phyloP scores from a whole-genome alignment of 805 yeast genomes.

The Yueomyces sinensis region DNA sequence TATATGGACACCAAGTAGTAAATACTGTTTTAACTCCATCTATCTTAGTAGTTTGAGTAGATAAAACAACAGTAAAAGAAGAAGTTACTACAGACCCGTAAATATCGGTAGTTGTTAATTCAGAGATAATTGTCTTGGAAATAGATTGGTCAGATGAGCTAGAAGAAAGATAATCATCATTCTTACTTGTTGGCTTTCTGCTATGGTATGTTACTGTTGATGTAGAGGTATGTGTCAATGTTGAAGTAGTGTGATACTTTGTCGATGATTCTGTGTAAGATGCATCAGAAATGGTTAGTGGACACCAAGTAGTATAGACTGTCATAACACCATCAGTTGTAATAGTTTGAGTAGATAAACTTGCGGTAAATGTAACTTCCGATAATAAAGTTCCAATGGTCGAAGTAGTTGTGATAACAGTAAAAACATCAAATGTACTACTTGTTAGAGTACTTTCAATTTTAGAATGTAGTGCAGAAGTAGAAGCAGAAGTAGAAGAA shows the following conservation, averaged over 20 bases:
- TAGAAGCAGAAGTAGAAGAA: neutral
- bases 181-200: too few relatives aligned
- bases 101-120: neutral
- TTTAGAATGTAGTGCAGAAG: neutral
- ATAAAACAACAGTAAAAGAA: neutral
- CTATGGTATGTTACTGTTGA: too few relatives aligned
- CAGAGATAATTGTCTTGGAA: too few relatives aligned
- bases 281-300: slow-evolving; percentile 12
- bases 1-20: slow-evolving; percentile 6
- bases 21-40: slow-evolving; percentile 5
- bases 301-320: slow-evolving; percentile 26
- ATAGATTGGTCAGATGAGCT: too few relatives aligned
- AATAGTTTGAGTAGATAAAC: slow-evolving; percentile 7
- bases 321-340: slow-evolving; percentile 17
- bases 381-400: neutral
- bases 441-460: too few relatives aligned
- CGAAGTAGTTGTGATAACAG: neutral
- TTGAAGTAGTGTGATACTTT: too few relatives aligned
- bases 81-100: neutral
- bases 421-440: neutral
- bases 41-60: slow-evolving; percentile 3
- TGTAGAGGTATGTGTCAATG: too few relatives aligned
- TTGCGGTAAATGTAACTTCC: slow-evolving; percentile 1
- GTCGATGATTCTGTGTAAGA: too few relatives aligned
- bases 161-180: too few relatives aligned